A percentile compares a stretch with the other conserved stretches of the same genome.
phyloP scores from a whole-genome alignment of 225 moss, liverwort and hornwort genomes.

The Thuidium tamariscinum region DNA sequence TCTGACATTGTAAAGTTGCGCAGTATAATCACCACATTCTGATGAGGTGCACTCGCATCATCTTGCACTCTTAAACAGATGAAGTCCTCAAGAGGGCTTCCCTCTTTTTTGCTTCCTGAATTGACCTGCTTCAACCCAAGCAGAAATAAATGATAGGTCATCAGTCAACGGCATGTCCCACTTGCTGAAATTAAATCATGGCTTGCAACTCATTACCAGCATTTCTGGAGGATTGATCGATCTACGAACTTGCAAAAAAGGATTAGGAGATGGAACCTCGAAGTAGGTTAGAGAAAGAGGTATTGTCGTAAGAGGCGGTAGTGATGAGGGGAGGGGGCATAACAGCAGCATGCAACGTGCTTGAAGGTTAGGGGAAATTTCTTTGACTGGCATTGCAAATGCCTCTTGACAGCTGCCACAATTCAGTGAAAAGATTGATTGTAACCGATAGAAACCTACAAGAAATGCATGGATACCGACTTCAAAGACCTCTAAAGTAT shows the following conservation, averaged over 20 bases:
- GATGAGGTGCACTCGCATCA: slow-evolving; percentile 19
- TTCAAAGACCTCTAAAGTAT: background rate
- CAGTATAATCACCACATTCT: slow-evolving; percentile 54
- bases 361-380: slow-evolving; percentile 77
- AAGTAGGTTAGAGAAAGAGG: slow-evolving; percentile 68
- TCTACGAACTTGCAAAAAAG: background rate
- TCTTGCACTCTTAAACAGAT: slow-evolving; percentile 61
- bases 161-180: background rate
- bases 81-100: slow-evolving; percentile 36
- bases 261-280: slow-evolving; percentile 41
- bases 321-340: slow-evolving; percentile 28
- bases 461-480: background rate
- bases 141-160: background rate
- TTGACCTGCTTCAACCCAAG: slow-evolving; percentile 9
- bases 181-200: background rate
- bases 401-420: slow-evolving; percentile 75
- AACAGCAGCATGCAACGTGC: slow-evolving; percentile 65
- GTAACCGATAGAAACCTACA: background rate
- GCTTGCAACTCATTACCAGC: background rate
- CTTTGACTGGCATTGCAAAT: slow-evolving; percentile 79
- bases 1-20: slow-evolving; percentile 48
- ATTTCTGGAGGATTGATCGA: background rate
- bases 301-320: slow-evolving; percentile 18
- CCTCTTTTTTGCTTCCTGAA: slow-evolving; percentile 18
- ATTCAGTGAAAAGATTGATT: background rate